Evolutionary conservation across 2,329 filamentous ascomycete species (phyloP).

Genomic region (Nigrospora osmanthi): DNA sequence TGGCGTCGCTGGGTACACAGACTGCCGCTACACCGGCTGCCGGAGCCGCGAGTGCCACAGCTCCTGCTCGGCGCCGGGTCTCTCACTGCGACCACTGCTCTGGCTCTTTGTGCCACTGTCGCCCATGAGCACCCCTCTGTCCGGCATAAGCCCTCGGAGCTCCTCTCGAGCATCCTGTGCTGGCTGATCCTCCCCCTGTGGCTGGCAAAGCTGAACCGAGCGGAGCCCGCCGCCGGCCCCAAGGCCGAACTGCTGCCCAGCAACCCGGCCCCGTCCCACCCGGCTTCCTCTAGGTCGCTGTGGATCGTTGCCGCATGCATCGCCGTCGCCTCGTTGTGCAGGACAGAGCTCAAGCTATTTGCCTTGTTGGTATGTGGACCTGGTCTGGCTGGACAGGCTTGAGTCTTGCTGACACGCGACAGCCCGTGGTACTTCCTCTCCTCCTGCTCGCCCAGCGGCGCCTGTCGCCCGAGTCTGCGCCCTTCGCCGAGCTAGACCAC

Average conservation of each 20-base stretch:
- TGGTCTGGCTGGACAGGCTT: neutral
- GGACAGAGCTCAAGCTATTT: neutral
- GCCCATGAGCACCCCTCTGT: too few relatives aligned
- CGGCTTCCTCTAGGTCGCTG: neutral
- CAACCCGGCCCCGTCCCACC: neutral
- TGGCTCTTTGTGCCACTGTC: too few relatives aligned
- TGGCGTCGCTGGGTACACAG: too few relatives aligned
- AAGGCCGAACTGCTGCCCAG: neutral
- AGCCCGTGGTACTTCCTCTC: slow-evolving; percentile 24
- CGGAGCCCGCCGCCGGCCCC: neutral
- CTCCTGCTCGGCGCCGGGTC: too few relatives aligned
- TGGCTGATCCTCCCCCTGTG: neutral
- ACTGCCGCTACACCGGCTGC: too few relatives aligned
- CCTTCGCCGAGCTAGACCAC: neutral
- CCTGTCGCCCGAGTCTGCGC: slow-evolving; percentile 4
- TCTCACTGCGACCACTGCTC: too few relatives aligned
- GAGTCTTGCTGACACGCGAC: neutral
- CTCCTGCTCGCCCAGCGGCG: slow-evolving; percentile 16
- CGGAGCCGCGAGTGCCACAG: too few relatives aligned
- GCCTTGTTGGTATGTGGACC: neutral
- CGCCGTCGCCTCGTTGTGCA: neutral
- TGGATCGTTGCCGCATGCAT: slow-evolving; percentile 1
- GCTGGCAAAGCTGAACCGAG: neutral
- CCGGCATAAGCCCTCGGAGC: neutral
- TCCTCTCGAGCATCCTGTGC: neutral